Evolutionary conservation across 805 yeast species (phyloP).

Genomic region (Jamesozyma rosinii): DNA sequence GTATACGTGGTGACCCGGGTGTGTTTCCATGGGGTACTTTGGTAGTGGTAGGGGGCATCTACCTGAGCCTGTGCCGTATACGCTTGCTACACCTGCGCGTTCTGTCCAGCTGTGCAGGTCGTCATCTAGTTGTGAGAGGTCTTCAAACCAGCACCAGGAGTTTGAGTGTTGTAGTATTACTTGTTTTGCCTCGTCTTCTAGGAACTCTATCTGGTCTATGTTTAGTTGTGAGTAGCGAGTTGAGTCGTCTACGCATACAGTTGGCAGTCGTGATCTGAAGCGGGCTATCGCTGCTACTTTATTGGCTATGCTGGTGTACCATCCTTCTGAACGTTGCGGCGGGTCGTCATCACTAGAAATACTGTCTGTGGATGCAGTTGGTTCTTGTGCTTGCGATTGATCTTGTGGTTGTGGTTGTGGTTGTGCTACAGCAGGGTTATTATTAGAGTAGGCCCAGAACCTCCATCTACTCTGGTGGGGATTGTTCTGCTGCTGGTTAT

Average conservation of each 20-base stretch:
- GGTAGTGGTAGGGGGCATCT: constrained; percentile 22
- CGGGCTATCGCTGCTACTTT: constrained; percentile 11
- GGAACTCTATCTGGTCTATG: constrained; percentile 17
- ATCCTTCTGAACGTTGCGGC: too few species aligned
- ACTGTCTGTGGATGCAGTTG: too few species aligned
- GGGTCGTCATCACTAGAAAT: too few species aligned
- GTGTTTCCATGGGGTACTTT: constrained; percentile 15
- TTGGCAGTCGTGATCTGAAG: constrained; percentile 3
- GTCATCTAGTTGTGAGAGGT: constrained; percentile 11
- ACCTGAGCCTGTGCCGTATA: constrained; percentile 23
- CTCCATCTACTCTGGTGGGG: too few species aligned
- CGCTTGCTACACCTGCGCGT: constrained; percentile 20
- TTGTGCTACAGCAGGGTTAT: not conserved
- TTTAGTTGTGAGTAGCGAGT: constrained; percentile 23
- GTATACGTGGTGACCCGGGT: constrained; percentile 16
- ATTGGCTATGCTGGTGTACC: constrained; percentile 11
- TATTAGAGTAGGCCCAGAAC: not conserved
- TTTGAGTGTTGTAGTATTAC: constrained; percentile 14
- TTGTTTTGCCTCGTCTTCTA: constrained; percentile 22
- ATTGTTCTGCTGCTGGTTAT: too few species aligned
- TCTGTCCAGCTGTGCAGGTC: constrained; percentile 9
- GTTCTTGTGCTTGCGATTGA: too few species aligned
- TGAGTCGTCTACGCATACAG: constrained; percentile 11
- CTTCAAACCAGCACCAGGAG: constrained; percentile 30
- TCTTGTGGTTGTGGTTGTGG: too few species aligned